Percentiles rank a stretch among this genome's conserved stretches.
phyloP scores from a whole-genome alignment of 1,284 basidiomycete species.

The Pascua sp. region DNA sequence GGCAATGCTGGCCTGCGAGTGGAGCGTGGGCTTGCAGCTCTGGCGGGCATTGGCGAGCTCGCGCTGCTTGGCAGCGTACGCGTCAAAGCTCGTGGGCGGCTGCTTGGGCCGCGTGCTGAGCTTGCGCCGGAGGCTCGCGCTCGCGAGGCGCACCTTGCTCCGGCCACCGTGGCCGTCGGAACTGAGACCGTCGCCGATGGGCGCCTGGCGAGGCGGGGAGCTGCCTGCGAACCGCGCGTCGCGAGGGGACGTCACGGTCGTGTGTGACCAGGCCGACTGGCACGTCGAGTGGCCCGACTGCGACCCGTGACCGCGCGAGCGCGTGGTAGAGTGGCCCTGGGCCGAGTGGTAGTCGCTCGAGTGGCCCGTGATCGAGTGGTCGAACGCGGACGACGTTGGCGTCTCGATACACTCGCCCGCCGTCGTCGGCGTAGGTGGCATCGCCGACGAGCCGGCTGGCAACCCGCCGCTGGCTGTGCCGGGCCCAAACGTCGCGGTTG shows the following conservation, averaged over 20 bases:
- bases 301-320: background rate
- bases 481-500: too few species aligned
- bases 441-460: too few species aligned
- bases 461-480: too few species aligned
- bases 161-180: background rate
- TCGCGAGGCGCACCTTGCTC: background rate
- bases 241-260: background rate
- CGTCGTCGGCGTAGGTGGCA: too few species aligned
- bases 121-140: constrained; percentile 11
- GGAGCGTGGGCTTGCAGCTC: constrained; percentile 30
- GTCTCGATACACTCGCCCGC: too few species aligned
- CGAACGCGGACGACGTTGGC: too few species aligned
- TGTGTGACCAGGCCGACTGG: background rate
- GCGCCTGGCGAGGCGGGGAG: constrained; percentile 1
- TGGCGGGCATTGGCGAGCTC: constrained; percentile 26
- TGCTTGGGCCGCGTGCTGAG: constrained; percentile 16
- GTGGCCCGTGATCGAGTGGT: background rate
- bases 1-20: constrained; percentile 30
- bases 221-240: constrained; percentile 5
- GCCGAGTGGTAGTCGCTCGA: constrained; percentile 2
- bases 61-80: constrained; percentile 29
- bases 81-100: constrained; percentile 37
- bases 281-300: constrained; percentile 1
- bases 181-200: constrained; percentile 6
- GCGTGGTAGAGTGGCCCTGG: background rate